phyloP scores from a whole-genome alignment of 495 filamentous ascomycete species.

The Aspergillus mulundensis region DNA sequence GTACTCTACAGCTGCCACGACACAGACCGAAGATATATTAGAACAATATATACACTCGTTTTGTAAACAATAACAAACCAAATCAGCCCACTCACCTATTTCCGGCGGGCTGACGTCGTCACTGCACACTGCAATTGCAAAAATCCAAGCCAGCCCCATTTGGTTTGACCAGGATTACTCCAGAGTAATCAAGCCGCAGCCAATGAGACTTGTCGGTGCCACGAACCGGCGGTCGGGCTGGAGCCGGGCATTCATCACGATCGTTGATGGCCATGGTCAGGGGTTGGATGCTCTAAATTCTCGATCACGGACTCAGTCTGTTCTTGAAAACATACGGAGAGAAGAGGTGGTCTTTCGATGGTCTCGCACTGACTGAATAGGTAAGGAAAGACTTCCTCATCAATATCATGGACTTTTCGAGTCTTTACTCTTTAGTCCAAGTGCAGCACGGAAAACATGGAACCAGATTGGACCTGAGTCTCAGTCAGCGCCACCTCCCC shows the following conservation, averaged over 20 bases:
- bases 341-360: too few species aligned
- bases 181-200: neutral
- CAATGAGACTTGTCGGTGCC: slow-evolving; percentile 14
- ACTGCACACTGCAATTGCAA: neutral
- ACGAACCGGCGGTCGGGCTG: slow-evolving; percentile 16
- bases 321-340: too few species aligned
- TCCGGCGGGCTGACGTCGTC: neutral
- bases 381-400: too few species aligned
- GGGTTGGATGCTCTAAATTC: neutral
- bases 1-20: too few species aligned
- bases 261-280: neutral
- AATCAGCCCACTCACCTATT: neutral
- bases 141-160: neutral
- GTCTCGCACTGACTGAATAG: too few species aligned
- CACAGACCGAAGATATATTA: neutral
- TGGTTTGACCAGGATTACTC: neutral
- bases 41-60: neutral
- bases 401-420: too few species aligned
- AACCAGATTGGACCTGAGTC: slow-evolving; percentile 1
- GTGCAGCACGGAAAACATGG: too few species aligned
- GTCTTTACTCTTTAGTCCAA: too few species aligned
- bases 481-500: neutral
- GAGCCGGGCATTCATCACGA: slow-evolving; percentile 14
- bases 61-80: neutral
- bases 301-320: neutral